Evolutionary conservation across 108 stramenopile genomes (phyloP).

Genomic region (Fragilaria radians): DNA sequence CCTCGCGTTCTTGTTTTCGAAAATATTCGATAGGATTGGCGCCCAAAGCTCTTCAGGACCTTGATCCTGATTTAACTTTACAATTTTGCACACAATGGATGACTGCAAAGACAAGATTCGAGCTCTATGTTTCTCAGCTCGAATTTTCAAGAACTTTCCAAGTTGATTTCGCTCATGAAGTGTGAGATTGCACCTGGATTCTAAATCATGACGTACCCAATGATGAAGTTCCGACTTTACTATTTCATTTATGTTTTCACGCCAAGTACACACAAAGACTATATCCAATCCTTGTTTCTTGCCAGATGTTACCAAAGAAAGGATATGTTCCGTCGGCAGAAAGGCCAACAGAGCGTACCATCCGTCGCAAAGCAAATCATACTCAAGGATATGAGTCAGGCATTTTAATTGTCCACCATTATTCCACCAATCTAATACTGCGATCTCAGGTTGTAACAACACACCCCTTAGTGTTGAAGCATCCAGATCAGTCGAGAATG

Average conservation of each 20-base stretch:
- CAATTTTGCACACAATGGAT: neutral
- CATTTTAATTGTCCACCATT: slow-evolving; percentile 8
- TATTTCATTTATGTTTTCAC: slow-evolving; percentile 7
- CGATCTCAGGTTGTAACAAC: slow-evolving; percentile 17
- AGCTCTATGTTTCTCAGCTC: slow-evolving; percentile 4
- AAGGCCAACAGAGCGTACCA: slow-evolving; percentile 23
- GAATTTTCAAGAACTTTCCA: neutral
- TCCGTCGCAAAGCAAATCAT: slow-evolving; percentile 31
- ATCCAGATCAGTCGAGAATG: slow-evolving; percentile 8
- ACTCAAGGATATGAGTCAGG: neutral
- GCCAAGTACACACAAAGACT: slow-evolving; percentile 18
- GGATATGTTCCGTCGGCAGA: neutral
- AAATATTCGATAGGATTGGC: slow-evolving; percentile 6
- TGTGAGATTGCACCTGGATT: slow-evolving; percentile 7
- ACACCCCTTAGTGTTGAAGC: slow-evolving; percentile 7
- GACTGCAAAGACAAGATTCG: neutral
- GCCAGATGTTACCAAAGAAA: slow-evolving; percentile 1
- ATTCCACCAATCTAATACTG: slow-evolving; percentile 6
- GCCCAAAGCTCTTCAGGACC: slow-evolving; percentile 11
- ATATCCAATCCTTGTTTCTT: slow-evolving; percentile 8
- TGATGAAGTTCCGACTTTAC: slow-evolving; percentile 36
- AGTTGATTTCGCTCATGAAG: slow-evolving; percentile 7
- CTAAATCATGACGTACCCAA: slow-evolving; percentile 27
- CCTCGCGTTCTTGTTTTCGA: neutral
- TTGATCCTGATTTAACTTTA: neutral